Base-by-base conservation (phyloP, 1,139 yeast genomes). In the Sugiyamaella novakii region DNA sequence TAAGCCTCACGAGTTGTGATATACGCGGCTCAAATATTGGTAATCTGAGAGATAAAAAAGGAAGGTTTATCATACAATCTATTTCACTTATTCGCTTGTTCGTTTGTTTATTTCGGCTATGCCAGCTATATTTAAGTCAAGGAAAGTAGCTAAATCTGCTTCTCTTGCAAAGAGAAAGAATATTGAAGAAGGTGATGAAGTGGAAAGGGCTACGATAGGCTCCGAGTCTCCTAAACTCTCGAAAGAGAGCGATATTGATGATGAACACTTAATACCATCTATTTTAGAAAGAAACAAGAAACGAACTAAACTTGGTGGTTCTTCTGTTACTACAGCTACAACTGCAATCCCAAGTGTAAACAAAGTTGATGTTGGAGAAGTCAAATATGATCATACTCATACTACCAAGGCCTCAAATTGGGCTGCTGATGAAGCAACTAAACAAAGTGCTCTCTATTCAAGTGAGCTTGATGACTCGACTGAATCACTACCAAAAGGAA, bases 401-500 rank as follows among this genome's bases (percentile, higher is more conserved):
- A 36, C 29, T 24, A 28, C 33, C 24, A 15, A 19, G 2, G 31
- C 40, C 15, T 40, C 46, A 12, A 55, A 51, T 27, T 53, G 62
- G 2, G 61, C 54, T 24, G 57, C 63, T 35, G 64, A 65, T 3
- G 69, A 64, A 10, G 69, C 72, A 5, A 68, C 73, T 0, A 70
- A 66, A 46, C 66, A 62, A 2, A 73, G 72, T 44, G 59, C 62
- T 0, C 51, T 73, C 3, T 31, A 41, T 29, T 41, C 44, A 11
- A 49, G 46, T 2, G 51, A 49, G 25, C 11, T 7, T 30, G 28
- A 14, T 39, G 36, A 39, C 12, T 22, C 25, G 8, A 22, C 25
- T 22, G 25, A n/a, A n/a, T n/a, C n/a, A n/a, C n/a, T n/a, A n/a
- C n/a, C n/a, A n/a, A n/a, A n/a, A n/a, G n/a, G n/a, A n/a, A n/a